phyloP scores from a whole-genome alignment of 306 rosid genomes.

The Rosa multiflora region DNA sequence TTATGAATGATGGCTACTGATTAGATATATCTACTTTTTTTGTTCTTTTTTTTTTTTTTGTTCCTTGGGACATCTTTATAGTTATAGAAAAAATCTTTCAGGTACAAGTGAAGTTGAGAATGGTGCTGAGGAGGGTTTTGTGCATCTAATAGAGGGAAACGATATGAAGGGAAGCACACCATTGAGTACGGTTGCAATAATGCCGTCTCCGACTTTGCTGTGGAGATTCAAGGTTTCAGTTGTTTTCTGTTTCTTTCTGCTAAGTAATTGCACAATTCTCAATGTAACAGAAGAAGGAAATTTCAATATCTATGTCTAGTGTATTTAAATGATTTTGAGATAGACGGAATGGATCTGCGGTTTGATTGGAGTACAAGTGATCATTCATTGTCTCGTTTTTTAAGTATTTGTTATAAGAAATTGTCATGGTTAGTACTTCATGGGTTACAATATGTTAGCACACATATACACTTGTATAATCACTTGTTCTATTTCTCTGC shows the following conservation, averaged over 20 bases:
- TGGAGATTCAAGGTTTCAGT: constrained; percentile 86
- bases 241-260: constrained; percentile 1
- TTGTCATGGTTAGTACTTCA: neutral
- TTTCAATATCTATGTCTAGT: neutral
- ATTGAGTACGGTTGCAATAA: constrained; percentile 45
- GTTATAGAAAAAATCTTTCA: constrained; percentile 27
- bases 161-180: constrained; percentile 50
- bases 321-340: neutral
- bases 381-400: neutral
- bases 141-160: constrained; percentile 43
- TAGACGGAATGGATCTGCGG: neutral
- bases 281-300: constrained; percentile 2
- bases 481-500: neutral
- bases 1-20: neutral
- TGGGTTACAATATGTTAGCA: constrained; percentile 10
- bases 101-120: constrained; percentile 62
- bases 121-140: constrained; percentile 64
- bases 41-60: neutral
- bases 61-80: constrained; percentile 17
- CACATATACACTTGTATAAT: constrained; percentile 8
- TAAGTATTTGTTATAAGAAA: neutral
- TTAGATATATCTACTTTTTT: neutral
- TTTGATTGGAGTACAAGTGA: constrained; percentile 5
- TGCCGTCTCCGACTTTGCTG: constrained; percentile 81
- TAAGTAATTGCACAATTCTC: neutral